A percentile compares a stretch with the other conserved stretches of the same genome.
These are phyloP conservation scores for Candida koratica DNA, from an alignment of 805 yeast genomes.

Conservation along the genomic window DNA sequence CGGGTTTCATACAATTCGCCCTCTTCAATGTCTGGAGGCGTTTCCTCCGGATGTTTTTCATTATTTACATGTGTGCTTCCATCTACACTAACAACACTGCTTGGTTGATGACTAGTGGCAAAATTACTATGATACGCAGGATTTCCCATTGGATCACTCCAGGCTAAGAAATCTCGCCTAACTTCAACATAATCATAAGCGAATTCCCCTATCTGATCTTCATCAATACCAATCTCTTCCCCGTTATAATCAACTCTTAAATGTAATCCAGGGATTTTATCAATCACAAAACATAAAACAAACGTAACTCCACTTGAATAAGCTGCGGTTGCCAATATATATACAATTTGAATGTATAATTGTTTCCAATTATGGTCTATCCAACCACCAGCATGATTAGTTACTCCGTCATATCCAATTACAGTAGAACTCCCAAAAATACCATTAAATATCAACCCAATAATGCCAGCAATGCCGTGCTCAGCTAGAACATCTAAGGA, in stretches of 20 bases:
- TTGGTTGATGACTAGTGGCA: conserved; percentile 4
- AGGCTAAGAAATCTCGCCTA: conserved; percentile 78
- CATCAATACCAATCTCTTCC: conserved; percentile 89
- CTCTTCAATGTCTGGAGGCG: conserved; percentile 2
- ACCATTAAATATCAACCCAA: conserved; percentile 87
- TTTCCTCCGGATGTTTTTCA: conserved; percentile 3
- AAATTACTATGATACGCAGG: conserved; percentile 5
- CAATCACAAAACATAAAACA: conserved; percentile 65
- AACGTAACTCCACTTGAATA: conserved; percentile 76
- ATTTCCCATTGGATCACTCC: conserved; percentile 33
- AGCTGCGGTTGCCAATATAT: conserved; percentile 68
- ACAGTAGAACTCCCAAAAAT: conserved; percentile 84
- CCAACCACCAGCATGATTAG: conserved; percentile 91
- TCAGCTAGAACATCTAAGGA: conserved; percentile 95
- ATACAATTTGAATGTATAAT: conserved; percentile 85
- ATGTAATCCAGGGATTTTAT: conserved; percentile 77
- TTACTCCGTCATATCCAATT: conserved; percentile 83
- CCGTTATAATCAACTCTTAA: conserved; percentile 80
- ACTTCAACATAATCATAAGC: conserved; percentile 99
- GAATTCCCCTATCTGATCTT: conserved; percentile 95
- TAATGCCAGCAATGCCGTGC: conserved; percentile 94
- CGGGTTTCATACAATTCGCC: conserved; percentile 2
- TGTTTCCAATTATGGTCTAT: conserved; percentile 86
- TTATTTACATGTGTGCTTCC: background rate
- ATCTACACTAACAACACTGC: conserved; percentile 4